phyloP scores from a whole-genome alignment of 2,329 filamentous ascomycete species.

The Penicillium sp. region DNA sequence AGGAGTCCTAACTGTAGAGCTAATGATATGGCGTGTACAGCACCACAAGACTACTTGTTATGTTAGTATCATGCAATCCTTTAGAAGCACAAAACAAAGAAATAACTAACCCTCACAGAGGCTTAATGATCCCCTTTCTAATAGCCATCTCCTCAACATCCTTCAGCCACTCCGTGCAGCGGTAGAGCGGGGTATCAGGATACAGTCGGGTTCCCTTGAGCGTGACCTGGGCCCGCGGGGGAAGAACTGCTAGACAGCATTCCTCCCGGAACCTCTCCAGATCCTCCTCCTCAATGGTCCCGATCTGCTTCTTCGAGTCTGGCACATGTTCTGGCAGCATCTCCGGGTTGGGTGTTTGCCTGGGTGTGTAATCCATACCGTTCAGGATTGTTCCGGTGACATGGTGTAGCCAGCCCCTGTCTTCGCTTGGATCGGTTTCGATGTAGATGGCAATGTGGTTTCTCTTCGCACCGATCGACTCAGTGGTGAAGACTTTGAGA shows the following conservation, averaged over 20 bases:
- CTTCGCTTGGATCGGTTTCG: slow-evolving; percentile 10
- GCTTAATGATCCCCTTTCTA: slow-evolving; percentile 13
- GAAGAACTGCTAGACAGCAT: slow-evolving; percentile 9
- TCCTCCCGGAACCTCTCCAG: slow-evolving; percentile 10
- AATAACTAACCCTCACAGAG: not conserved
- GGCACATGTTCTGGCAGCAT: slow-evolving; percentile 5
- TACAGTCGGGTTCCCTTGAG: slow-evolving; percentile 8
- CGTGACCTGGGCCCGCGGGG: slow-evolving; percentile 12
- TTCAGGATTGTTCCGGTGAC: slow-evolving; percentile 16
- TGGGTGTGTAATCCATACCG: slow-evolving; percentile 12
- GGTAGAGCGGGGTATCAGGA: slow-evolving; percentile 12
- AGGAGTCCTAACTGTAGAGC: not conserved
- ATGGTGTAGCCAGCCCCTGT: slow-evolving; percentile 10
- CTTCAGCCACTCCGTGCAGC: slow-evolving; percentile 13
- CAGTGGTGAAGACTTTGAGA: slow-evolving; percentile 12
- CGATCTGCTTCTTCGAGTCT: slow-evolving; percentile 11
- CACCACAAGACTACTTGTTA: not conserved
- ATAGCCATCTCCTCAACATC: slow-evolving; percentile 14
- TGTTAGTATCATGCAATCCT: not conserved
- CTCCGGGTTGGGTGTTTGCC: slow-evolving; percentile 7
- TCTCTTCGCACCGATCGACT: slow-evolving; percentile 8
- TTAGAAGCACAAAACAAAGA: not conserved
- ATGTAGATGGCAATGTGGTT: slow-evolving; percentile 17
- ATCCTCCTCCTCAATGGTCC: slow-evolving; percentile 10
- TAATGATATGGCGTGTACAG: not conserved